Evolutionary conservation across 768 basidiomycete species (phyloP).

Genomic region (Rickenella mellea): DNA sequence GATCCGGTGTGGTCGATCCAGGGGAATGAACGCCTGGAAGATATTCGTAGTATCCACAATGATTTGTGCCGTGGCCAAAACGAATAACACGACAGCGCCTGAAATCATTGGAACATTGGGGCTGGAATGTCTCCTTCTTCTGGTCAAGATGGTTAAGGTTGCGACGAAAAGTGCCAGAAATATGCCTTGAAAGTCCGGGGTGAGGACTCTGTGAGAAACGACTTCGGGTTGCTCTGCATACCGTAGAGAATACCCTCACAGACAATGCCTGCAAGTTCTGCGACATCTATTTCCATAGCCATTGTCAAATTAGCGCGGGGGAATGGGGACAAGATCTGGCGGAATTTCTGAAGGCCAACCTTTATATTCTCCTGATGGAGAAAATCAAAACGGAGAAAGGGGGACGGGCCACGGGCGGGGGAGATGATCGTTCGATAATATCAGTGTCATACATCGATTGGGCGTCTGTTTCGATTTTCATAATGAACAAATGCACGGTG

Average conservation of each 20-base stretch:
- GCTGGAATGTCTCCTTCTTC: background rate
- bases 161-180: slow-evolving; percentile 1
- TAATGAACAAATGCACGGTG: no score
- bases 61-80: slow-evolving; percentile 9
- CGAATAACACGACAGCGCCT: slow-evolving; percentile 5
- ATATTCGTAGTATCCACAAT: slow-evolving; percentile 7
- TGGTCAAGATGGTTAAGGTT: no score
- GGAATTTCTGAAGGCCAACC: no score
- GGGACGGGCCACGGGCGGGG: no score
- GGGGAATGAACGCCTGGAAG: slow-evolving; percentile 9
- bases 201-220: background rate
- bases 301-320: no score
- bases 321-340: no score
- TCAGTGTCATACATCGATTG: no score
- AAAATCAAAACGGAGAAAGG: no score
- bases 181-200: background rate
- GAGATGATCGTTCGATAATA: no score
- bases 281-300: slow-evolving; percentile 9
- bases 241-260: slow-evolving; percentile 8
- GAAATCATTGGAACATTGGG: slow-evolving; percentile 8
- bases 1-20: slow-evolving; percentile 4
- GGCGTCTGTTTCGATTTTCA: no score
- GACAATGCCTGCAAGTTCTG: slow-evolving; percentile 9
- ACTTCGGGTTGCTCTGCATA: background rate
- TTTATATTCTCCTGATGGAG: no score